These are phyloP conservation scores for Elsinoe perseae DNA, from an alignment of 2,329 filamentous ascomycete species.

Conservation along the genomic window DNA sequence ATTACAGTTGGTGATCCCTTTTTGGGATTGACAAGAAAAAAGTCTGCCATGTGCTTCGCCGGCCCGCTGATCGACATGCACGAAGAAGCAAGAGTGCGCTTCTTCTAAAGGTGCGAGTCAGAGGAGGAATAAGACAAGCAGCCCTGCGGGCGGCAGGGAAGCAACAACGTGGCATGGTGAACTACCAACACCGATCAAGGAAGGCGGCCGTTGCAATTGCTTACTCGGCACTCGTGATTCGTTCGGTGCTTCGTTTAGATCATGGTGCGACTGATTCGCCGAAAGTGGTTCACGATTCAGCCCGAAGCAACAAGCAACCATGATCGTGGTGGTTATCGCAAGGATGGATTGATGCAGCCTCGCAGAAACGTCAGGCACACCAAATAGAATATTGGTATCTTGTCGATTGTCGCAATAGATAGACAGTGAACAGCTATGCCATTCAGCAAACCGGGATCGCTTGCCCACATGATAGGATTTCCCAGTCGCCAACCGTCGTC, in stretches of 20 bases:
- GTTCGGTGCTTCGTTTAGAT: background rate
- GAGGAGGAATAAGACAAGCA: background rate
- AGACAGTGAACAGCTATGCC: background rate
- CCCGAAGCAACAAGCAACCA: background rate
- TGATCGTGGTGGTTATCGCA: background rate
- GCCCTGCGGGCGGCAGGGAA: background rate
- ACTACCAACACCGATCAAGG: slow-evolving; percentile 7
- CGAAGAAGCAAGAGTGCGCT: slow-evolving; percentile 3
- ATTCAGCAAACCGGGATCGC: background rate
- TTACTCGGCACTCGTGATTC: background rate
- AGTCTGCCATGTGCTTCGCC: slow-evolving; percentile 11
- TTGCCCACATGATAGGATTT: background rate
- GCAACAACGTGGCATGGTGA: slow-evolving; percentile 12
- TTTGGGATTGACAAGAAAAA: background rate
- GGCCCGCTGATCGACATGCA: slow-evolving; percentile 9
- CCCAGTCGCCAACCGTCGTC: background rate
- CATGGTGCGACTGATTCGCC: background rate
- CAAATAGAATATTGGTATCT: no score
- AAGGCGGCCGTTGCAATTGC: slow-evolving; percentile 6
- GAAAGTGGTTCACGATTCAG: background rate
- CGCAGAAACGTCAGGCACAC: background rate
- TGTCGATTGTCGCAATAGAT: no score
- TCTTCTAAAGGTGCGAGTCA: background rate
- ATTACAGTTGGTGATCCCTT: background rate
- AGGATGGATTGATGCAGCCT: background rate